A percentile compares a stretch with the other conserved stretches of the same genome.
These are phyloP conservation scores for Calycina herbarum DNA, from an alignment of 2,329 filamentous ascomycete genomes.

Conservation along the genomic window DNA sequence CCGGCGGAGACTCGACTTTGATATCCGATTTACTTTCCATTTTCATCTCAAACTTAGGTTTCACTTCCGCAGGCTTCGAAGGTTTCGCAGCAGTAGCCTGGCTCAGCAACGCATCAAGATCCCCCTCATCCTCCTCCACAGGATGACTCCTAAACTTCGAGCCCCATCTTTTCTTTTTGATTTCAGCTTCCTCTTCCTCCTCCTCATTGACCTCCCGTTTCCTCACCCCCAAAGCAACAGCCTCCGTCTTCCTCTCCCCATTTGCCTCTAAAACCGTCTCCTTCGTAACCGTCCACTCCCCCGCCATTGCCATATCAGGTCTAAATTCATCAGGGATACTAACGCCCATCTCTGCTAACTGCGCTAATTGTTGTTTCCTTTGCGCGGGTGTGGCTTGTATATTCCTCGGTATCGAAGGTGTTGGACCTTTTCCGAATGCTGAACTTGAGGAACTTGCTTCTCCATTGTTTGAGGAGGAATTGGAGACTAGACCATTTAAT, in stretches of 20 bases:
- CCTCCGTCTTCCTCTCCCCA: constrained; percentile 45
- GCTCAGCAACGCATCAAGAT: constrained; percentile 43
- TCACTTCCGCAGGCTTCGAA: background rate
- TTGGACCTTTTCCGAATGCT: constrained; percentile 31
- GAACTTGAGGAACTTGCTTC: constrained; percentile 28
- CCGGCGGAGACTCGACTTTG: constrained; percentile 19
- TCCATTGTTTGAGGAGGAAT: constrained; percentile 32
- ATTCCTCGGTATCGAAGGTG: constrained; percentile 33
- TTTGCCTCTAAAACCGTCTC: constrained; percentile 40
- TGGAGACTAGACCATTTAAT: constrained; percentile 71
- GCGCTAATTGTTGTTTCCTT: constrained; percentile 79
- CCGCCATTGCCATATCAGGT: constrained; percentile 80
- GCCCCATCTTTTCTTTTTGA: constrained; percentile 54
- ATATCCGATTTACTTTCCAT: constrained; percentile 21
- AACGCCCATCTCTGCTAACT: constrained; percentile 85
- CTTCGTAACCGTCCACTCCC: constrained; percentile 76
- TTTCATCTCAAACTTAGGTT: background rate
- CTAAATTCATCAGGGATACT: constrained; percentile 77
- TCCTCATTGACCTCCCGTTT: constrained; percentile 64
- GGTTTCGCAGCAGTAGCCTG: constrained; percentile 33
- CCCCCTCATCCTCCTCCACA: constrained; percentile 32
- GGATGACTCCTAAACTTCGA: constrained; percentile 39
- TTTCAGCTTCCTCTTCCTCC: constrained; percentile 58
- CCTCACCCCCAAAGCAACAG: constrained; percentile 54
- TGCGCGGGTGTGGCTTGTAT: constrained; percentile 56